A percentile compares a stretch with the other conserved stretches of the same genome.
Evolutionary conservation across 371 early-diverging fungal genomes (phyloP).

Genomic region (Mucor circinelloides): DNA sequence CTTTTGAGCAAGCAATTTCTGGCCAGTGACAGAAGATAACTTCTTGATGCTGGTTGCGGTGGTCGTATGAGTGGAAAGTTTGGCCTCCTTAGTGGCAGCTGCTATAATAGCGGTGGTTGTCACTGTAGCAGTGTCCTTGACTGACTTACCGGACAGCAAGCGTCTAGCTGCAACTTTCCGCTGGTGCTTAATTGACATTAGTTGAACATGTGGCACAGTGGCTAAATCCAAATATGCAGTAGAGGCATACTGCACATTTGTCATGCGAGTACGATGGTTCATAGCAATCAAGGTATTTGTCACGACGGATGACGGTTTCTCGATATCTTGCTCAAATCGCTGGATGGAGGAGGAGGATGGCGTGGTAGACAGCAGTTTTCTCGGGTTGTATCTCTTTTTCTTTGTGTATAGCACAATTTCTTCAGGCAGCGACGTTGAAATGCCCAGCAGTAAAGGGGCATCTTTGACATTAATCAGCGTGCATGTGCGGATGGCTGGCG

Average conservation of each 20-base stretch:
- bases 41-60: background rate
- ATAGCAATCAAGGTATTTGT: constrained; percentile 3
- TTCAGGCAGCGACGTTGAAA: constrained; percentile 67
- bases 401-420: constrained; percentile 63
- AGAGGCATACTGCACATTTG: constrained; percentile 16
- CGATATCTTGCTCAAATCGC: background rate
- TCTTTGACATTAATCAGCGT: constrained; percentile 81
- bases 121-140: background rate
- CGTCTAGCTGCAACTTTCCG: constrained; percentile 6
- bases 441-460: constrained; percentile 52
- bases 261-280: constrained; percentile 11
- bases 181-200: constrained; percentile 5
- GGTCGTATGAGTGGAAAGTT: background rate
- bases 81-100: background rate
- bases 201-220: constrained; percentile 16
- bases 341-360: background rate
- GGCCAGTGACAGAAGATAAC: background rate
- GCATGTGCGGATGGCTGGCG: constrained; percentile 78
- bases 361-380: background rate
- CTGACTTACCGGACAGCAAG: background rate
- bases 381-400: constrained; percentile 16
- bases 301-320: background rate
- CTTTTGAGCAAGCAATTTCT: background rate
- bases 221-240: constrained; percentile 45
- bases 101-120: background rate